Conservation (phyloP, 139 green algal genomes). For the Cymbomonas tetramitiformis region DNA sequence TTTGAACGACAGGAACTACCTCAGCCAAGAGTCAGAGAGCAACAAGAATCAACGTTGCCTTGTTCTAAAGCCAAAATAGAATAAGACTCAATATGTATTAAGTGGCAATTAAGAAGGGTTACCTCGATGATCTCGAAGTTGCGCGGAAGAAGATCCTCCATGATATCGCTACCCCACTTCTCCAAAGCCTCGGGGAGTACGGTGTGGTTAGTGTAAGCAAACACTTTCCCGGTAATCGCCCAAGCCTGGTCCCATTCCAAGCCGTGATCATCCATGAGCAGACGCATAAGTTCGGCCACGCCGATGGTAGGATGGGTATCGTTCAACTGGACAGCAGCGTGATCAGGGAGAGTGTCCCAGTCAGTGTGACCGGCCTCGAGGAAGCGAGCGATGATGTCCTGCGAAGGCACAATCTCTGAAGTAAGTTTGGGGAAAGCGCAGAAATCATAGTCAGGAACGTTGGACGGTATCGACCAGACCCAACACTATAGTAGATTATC, state of each 20-base stretch:
- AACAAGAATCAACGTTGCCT: no score
- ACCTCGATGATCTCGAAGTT: constrained; percentile 96
- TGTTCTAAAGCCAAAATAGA: no score
- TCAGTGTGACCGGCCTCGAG: constrained; percentile 7
- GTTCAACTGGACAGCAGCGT: constrained; percentile 83
- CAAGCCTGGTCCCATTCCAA: constrained; percentile 73
- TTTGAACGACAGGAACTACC: no score
- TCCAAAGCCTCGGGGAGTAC: constrained; percentile 92
- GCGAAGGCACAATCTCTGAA: no score
- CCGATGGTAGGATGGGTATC: constrained; percentile 95
- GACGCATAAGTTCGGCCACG: constrained; percentile 85
- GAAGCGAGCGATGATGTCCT: constrained; percentile 33
- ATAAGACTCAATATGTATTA: no score
- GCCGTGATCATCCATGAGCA: constrained; percentile 85
- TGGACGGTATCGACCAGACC: no score
- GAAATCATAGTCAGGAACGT: no score
- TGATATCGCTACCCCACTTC: constrained; percentile 85
- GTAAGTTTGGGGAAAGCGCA: no score
- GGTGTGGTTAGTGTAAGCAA: constrained; percentile 98
- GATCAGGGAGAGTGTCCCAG: constrained; percentile 27
- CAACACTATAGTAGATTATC: no score
- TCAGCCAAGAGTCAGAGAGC: no score
- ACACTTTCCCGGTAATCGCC: constrained; percentile 61
- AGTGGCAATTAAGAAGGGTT: constrained; percentile 17
- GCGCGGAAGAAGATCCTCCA: constrained; percentile 85